These are phyloP conservation scores for Tolypocladium amazonense DNA, from an alignment of 2,329 filamentous ascomycete genomes.

Conservation along the genomic window DNA sequence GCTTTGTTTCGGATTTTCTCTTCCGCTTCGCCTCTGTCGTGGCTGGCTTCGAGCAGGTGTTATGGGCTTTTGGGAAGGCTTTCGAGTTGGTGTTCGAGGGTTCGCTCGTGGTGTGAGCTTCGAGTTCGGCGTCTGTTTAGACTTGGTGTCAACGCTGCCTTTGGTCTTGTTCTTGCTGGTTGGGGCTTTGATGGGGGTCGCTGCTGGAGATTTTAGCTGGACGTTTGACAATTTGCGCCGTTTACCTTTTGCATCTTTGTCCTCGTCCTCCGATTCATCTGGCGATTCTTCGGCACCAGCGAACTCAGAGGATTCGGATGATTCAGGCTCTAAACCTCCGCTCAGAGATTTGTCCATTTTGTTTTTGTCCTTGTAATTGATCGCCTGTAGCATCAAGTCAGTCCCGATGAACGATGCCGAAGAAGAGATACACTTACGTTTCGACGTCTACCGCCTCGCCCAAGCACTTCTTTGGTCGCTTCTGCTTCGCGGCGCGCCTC, in stretches of 20 bases:
- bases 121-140: constrained; percentile 16
- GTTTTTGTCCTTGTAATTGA: constrained; percentile 20
- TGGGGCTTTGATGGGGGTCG: constrained; percentile 16
- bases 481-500: constrained; percentile 65
- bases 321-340: constrained; percentile 15
- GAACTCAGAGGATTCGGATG: constrained; percentile 23
- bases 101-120: constrained; percentile 2
- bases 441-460: constrained; percentile 71
- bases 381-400: constrained; percentile 14
- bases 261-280: constrained; percentile 20
- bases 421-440: constrained; percentile 14
- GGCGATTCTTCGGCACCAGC: constrained; percentile 14
- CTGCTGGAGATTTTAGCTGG: constrained; percentile 12
- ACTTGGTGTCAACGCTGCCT: constrained; percentile 20
- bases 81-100: neutral
- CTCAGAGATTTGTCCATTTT: constrained; percentile 8
- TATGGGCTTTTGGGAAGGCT: neutral
- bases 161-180: constrained; percentile 13
- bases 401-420: neutral
- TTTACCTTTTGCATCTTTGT: constrained; percentile 23
- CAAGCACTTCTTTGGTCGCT: constrained; percentile 61
- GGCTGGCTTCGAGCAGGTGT: neutral
- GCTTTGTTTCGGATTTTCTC: neutral
- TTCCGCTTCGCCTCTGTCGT: neutral
- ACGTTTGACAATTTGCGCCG: constrained; percentile 13